Percentiles rank a stretch among this genome's conserved stretches.
Conservation (phyloP, 345 rosid species). For the Citrus cavaleriei region DNA sequence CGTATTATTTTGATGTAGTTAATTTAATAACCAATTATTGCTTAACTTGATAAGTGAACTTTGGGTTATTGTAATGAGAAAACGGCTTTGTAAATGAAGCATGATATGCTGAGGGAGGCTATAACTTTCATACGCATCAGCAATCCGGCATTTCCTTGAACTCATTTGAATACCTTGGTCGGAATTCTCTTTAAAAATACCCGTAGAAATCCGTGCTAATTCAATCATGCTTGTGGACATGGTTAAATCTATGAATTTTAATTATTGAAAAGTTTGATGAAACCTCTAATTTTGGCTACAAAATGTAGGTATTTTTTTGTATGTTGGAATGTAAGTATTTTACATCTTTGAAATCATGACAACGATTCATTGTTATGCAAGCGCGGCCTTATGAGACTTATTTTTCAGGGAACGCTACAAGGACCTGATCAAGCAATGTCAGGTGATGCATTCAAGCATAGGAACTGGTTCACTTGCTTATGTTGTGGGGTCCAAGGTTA, state of each 20-base stretch:
- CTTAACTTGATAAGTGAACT: neutral
- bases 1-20: neutral
- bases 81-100: neutral
- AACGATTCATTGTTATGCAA: neutral
- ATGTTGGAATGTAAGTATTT: neutral
- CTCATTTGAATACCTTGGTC: neutral
- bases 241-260: neutral
- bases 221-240: neutral
- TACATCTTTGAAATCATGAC: neutral
- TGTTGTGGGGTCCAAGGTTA: conserved; percentile 86
- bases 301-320: neutral
- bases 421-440: conserved; percentile 74
- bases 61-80: neutral
- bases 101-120: neutral
- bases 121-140: neutral
- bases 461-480: conserved; percentile 94
- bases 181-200: neutral
- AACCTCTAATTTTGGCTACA: neutral
- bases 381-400: conserved; percentile 13
- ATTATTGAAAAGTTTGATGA: neutral
- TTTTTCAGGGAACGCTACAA: conserved; percentile 61
- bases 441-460: conserved; percentile 81
- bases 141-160: neutral
- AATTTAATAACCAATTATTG: neutral
- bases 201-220: neutral